phyloP scores from a whole-genome alignment of 768 basidiomycete genomes.

The Cystofilobasidium bisporidii region DNA sequence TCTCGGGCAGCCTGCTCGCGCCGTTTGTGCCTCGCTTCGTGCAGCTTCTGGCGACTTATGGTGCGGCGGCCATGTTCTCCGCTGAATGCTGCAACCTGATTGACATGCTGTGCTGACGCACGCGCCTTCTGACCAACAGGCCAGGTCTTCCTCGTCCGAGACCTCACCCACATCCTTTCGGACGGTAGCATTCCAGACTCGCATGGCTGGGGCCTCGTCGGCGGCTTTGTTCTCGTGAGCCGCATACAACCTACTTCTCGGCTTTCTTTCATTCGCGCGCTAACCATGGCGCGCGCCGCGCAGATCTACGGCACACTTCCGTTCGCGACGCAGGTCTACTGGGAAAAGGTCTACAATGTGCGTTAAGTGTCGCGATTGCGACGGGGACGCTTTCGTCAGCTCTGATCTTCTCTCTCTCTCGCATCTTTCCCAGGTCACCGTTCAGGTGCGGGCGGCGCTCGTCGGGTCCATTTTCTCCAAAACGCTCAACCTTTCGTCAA shows the following conservation, averaged over 20 bases:
- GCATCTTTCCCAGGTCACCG: background rate
- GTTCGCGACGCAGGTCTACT: background rate
- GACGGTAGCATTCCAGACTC: background rate
- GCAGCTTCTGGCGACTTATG: conserved; percentile 15
- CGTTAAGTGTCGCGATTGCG: too few relatives aligned
- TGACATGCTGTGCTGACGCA: background rate
- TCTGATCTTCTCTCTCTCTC: background rate
- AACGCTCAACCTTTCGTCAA: conserved; percentile 8
- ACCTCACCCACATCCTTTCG: conserved; percentile 16
- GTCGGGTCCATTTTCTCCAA: conserved; percentile 16
- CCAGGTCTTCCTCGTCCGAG: conserved; percentile 21
- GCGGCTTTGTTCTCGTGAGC: conserved; percentile 13
- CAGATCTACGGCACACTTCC: conserved; percentile 13
- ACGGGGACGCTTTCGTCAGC: too few relatives aligned
- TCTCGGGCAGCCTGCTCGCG: background rate
- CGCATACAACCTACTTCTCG: background rate
- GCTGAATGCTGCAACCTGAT: too few relatives aligned
- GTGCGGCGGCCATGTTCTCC: background rate
- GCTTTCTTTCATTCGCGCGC: too few relatives aligned
- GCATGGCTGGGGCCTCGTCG: conserved; percentile 19
- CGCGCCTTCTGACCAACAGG: background rate
- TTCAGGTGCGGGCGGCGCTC: conserved; percentile 8
- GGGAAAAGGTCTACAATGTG: background rate
- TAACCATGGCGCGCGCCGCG: background rate
- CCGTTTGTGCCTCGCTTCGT: conserved; percentile 14